phyloP scores from a whole-genome alignment of 2,329 filamentous ascomycete genomes.

The Arthrobotrys pseudoclavata region DNA sequence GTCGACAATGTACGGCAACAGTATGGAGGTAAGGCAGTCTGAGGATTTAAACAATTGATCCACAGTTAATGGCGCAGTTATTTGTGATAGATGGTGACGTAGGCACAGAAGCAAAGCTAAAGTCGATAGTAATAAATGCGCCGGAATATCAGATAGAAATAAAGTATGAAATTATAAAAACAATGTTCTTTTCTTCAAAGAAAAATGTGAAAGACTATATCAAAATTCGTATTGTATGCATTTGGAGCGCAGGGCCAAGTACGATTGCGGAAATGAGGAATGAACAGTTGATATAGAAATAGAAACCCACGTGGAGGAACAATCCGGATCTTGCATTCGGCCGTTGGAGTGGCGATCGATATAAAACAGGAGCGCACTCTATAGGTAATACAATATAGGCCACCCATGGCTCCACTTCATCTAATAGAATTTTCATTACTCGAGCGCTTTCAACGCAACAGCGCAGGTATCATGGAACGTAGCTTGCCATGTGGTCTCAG shows the following conservation, averaged over 20 bases:
- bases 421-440: slow-evolving; percentile 24
- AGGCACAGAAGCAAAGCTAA: too few relatives aligned
- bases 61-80: background rate
- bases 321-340: slow-evolving; percentile 39
- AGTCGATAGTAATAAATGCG: background rate
- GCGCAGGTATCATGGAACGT: slow-evolving; percentile 12
- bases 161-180: background rate
- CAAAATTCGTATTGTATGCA: background rate
- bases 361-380: slow-evolving; percentile 30
- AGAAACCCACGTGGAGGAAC: slow-evolving; percentile 54
- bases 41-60: slow-evolving; percentile 1
- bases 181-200: background rate
- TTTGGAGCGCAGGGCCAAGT: background rate
- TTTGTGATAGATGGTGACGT: background rate
- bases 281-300: slow-evolving; percentile 35
- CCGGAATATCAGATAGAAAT: background rate
- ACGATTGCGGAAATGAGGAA: slow-evolving; percentile 13
- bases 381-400: slow-evolving; percentile 30
- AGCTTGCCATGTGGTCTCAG: slow-evolving; percentile 52
- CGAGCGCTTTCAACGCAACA: slow-evolving; percentile 5
- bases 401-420: slow-evolving; percentile 29
- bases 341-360: slow-evolving; percentile 44
- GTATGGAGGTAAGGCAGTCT: background rate
- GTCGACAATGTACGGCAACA: background rate
- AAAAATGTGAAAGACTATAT: background rate